phyloP scores from a whole-genome alignment of 768 basidiomycete genomes.

The Boletus subparvulus region DNA sequence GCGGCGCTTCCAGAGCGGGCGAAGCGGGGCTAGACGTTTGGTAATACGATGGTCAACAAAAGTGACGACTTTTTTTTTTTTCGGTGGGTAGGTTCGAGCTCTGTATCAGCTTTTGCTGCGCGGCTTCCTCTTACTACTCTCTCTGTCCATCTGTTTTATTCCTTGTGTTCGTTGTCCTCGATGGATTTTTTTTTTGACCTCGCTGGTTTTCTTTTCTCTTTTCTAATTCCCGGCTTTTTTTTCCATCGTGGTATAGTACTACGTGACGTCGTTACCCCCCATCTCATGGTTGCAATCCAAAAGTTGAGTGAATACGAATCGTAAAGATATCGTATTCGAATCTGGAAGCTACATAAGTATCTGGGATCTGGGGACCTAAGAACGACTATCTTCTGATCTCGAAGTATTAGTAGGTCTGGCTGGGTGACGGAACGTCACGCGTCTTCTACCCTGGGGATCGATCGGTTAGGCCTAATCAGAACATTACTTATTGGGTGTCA shows the following conservation, averaged over 20 bases:
- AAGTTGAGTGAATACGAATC: neutral
- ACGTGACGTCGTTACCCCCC: neutral
- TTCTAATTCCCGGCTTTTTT: neutral
- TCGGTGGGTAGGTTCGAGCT: neutral
- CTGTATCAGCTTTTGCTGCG: neutral
- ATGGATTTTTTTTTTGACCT: neutral
- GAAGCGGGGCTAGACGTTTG: slow-evolving; percentile 18
- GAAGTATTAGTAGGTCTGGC: too few relatives aligned
- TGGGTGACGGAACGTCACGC: too few relatives aligned
- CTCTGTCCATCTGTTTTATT: neutral
- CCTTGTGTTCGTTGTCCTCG: neutral
- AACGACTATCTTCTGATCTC: too few relatives aligned
- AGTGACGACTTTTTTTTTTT: neutral
- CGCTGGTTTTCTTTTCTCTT: too few relatives aligned
- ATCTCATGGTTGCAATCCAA: neutral
- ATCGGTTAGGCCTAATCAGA: too few relatives aligned
- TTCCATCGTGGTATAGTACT: neutral
- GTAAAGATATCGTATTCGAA: neutral
- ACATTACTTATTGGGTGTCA: too few relatives aligned
- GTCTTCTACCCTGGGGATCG: too few relatives aligned
- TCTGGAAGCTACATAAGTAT: neutral
- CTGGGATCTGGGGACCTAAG: too few relatives aligned
- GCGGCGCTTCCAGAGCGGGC: slow-evolving; percentile 33
- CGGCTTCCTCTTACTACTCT: neutral
- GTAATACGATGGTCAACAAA: too few relatives aligned